These are phyloP conservation scores for Paramecium primaurelia DNA, from an alignment of 73 alveolate genomes.

Conservation along the genomic window DNA sequence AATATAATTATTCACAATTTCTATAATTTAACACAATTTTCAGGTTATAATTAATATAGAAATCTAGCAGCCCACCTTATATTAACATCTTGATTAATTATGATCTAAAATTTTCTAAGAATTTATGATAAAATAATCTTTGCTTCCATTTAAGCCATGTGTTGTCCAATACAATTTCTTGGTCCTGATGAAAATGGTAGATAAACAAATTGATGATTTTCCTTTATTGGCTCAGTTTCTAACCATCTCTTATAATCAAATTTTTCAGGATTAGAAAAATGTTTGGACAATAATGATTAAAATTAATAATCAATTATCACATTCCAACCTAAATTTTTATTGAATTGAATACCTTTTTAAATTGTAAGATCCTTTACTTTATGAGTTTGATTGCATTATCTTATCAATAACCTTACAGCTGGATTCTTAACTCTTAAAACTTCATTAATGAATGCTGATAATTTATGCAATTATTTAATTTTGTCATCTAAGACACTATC, in stretches of 20 bases:
- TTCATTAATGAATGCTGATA: constrained; percentile 8
- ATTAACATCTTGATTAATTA: not conserved
- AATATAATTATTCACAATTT: not conserved
- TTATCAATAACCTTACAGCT: not conserved
- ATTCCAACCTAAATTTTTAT: not conserved
- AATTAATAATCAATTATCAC: not conserved
- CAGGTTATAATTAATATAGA: not conserved
- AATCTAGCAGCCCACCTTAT: not conserved
- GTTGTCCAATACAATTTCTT: constrained; percentile 53
- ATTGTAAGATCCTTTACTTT: not conserved
- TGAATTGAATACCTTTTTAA: not conserved
- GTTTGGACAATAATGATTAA: not conserved
- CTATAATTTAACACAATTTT: not conserved
- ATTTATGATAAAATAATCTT: not conserved
- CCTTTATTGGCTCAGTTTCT: not conserved
- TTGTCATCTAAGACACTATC: not conserved
- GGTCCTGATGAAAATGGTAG: constrained; percentile 55
- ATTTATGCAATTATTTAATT: not conserved
- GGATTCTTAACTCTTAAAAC: constrained; percentile 8
- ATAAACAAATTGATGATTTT: not conserved
- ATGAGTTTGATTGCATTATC: not conserved
- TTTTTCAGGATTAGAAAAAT: not conserved
- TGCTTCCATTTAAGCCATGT: constrained; percentile 28
- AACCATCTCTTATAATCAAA: constrained; percentile 35
- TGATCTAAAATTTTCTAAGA: not conserved